Base-by-base conservation (phyloP, 805 yeast species). In the Candida silvicultrix region DNA sequence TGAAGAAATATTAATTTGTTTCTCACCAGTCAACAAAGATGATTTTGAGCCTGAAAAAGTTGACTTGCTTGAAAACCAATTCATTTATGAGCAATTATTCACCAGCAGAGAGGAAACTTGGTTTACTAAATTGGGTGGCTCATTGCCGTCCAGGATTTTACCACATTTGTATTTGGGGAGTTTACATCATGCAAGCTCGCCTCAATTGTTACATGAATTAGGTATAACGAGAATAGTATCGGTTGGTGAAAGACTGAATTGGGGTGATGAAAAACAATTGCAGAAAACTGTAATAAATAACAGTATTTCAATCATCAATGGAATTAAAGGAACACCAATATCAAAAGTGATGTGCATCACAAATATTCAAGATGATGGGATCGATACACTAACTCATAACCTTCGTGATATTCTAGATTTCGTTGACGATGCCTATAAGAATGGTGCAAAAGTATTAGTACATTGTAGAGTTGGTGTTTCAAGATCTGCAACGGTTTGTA, bases 391-490 rank as follows among this genome's bases (percentile, higher is more conserved):
- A 42, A 72, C 84, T 0, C 66, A 67, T 34, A 75, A 84, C 4
- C 68, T 90, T 39, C 79, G 81, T 14, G 73, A 73, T 36, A 81
- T 90, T 20, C 67, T 92, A 37, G 68, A 75, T 2, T 87, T 80
- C 57, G 77, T 89, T 43, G 84, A 86, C 44, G 74, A 71, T 23
- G 77, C 78, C 18, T 67, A 69, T 51, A 52, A 62, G 19, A 52
- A 54, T 1, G 66, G 65, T 34, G 78, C 78, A 20, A 77, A 75
- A 40, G 79, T 83, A 2, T 69, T 92, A 49, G 90, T 92, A 11
- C 98, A 92, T 63, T 92, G 98, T 57, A 85, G 95, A 59, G 97
- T 89, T 41, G 98, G 98, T 0, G 98, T 92, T 4, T 87, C 96
- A 0, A 70, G 98, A 45, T 87, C 96, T 3, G 98, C 97, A 0